Evolutionary conservation across 441 rosid genomes (phyloP).

Genomic region (Capsella rubella): DNA sequence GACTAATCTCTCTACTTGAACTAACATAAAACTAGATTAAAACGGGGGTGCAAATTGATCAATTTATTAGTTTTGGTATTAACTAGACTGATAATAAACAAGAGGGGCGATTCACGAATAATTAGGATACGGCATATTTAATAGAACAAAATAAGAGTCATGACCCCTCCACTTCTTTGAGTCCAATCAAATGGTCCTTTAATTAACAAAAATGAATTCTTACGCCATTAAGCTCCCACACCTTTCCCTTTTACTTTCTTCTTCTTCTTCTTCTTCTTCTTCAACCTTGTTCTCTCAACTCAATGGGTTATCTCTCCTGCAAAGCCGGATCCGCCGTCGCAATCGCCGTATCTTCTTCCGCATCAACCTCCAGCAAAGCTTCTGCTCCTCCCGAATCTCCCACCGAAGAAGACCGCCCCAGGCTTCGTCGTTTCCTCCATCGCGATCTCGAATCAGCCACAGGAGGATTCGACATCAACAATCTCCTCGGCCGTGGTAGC

Average conservation of each 20-base stretch:
- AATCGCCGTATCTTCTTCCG: conserved; percentile 60
- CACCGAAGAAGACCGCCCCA: conserved; percentile 64
- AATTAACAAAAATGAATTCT: conserved; percentile 40
- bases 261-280: not conserved
- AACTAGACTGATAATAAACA: not conserved
- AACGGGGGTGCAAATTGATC: not conserved
- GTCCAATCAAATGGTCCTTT: conserved; percentile 24
- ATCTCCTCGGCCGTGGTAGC: conserved; percentile 91
- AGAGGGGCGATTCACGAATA: not conserved
- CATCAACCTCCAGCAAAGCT: conserved; percentile 49
- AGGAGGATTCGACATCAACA: conserved; percentile 79
- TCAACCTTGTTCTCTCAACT: not conserved
- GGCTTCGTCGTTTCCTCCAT: conserved; percentile 82
- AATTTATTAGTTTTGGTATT: not conserved
- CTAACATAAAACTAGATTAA: not conserved
- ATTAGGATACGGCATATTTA: not conserved
- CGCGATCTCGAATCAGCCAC: conserved; percentile 94
- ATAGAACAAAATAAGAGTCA: conserved; percentile 10
- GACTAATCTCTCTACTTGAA: too few relatives aligned
- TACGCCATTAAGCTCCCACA: conserved; percentile 40
- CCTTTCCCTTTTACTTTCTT: conserved; percentile 32
- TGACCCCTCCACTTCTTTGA: conserved; percentile 41
- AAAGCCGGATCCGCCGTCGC: conserved; percentile 80
- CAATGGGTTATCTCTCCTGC: conserved; percentile 82
- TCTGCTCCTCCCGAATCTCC: conserved; percentile 53